phyloP scores from a whole-genome alignment of 805 yeast genomes.

The Yarrowia sp. region DNA sequence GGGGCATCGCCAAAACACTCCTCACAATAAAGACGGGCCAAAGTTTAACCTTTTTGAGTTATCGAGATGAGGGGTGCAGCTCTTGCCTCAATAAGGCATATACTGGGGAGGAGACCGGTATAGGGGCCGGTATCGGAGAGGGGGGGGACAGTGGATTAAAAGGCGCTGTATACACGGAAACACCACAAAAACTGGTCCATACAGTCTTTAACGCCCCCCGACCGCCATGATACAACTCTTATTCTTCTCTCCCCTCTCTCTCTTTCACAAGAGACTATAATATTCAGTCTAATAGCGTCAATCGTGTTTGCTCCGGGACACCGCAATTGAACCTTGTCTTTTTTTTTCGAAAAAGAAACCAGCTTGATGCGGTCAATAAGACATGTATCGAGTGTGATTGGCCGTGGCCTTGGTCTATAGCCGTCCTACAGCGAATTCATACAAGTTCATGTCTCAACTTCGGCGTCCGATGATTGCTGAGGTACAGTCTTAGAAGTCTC shows the following conservation, averaged over 20 bases:
- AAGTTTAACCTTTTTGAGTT: neutral
- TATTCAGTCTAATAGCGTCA: neutral
- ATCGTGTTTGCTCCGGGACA: constrained; percentile 8
- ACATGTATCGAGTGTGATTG: neutral
- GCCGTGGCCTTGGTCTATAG: neutral
- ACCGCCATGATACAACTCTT: no score
- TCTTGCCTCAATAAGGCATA: constrained; percentile 18
- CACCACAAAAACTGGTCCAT: no score
- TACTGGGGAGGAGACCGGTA: neutral
- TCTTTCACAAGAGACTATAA: neutral
- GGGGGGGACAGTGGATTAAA: neutral
- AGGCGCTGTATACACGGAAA: no score
- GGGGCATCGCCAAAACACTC: constrained; percentile 25
- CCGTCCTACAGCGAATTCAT: neutral
- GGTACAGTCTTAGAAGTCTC: no score
- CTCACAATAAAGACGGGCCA: neutral
- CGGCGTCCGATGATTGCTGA: neutral
- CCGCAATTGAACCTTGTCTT: constrained; percentile 13
- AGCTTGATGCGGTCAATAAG: constrained; percentile 4
- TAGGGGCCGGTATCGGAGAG: constrained; percentile 31
- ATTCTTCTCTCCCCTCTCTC: neutral
- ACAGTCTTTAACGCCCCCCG: neutral
- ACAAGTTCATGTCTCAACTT: neutral
- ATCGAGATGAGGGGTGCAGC: constrained; percentile 38
- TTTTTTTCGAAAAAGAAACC: neutral